Conservation (phyloP, 169 alveolate species). For the Plasmodium adleri region DNA sequence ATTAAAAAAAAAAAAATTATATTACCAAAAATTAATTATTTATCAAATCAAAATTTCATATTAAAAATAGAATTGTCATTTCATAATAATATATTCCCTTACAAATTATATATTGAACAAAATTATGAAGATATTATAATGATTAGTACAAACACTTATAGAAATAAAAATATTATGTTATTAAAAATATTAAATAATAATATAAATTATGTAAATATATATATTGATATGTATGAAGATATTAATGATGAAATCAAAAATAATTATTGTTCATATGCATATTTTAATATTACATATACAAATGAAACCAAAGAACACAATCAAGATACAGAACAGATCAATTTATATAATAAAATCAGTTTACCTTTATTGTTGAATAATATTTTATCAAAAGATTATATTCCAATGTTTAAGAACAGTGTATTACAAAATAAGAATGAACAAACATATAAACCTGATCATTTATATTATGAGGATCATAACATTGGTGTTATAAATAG, state of each 20-base stretch:
- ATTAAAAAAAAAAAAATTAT: constrained; percentile 20
- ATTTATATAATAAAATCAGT: not conserved
- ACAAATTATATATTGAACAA: constrained; percentile 21
- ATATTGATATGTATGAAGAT: constrained; percentile 44
- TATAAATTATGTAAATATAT: constrained; percentile 5
- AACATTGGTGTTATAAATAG: too few relatives aligned
- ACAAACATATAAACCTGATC: not conserved
- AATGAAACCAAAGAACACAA: constrained; percentile 1
- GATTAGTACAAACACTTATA: constrained; percentile 33
- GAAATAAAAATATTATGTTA: constrained; percentile 36
- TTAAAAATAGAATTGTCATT: constrained; percentile 34
- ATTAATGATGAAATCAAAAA: constrained; percentile 11
- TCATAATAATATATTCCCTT: constrained; percentile 40
- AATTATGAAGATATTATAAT: not conserved
- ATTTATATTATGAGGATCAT: too few relatives aligned
- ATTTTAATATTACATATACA: constrained; percentile 26
- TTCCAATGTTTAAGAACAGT: not conserved
- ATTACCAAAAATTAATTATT: constrained; percentile 13
- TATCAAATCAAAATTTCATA: constrained; percentile 3
- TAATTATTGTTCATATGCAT: constrained; percentile 48
- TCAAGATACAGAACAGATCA: not conserved
- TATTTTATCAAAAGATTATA: not conserved
- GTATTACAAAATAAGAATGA: not conserved
- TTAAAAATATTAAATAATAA: constrained; percentile 16
- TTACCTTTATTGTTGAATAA: constrained; percentile 35